Evolutionary conservation across 441 rosid species (phyloP).

Genomic region (Gossypium davidsonii): DNA sequence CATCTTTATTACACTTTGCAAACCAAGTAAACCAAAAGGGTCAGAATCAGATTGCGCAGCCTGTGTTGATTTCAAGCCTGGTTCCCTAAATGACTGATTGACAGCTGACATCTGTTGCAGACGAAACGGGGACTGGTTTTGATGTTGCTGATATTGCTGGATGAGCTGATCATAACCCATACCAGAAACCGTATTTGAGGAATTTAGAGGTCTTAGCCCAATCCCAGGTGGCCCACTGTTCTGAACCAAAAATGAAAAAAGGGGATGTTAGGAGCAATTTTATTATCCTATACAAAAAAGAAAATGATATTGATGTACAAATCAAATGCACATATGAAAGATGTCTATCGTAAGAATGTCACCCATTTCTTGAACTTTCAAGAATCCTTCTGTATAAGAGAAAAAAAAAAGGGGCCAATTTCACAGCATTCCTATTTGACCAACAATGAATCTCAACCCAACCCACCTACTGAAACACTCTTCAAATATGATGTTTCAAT

Average conservation of each 20-base stretch:
- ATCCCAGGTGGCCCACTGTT: constrained; percentile 75
- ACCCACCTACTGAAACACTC: constrained; percentile 2
- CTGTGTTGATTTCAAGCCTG: constrained; percentile 64
- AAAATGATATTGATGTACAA: not conserved
- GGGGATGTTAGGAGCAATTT: not conserved
- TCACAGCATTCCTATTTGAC: constrained; percentile 1
- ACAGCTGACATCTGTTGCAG: constrained; percentile 70
- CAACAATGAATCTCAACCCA: not conserved
- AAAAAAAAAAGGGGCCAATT: not conserved
- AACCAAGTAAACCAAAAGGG: constrained; percentile 87
- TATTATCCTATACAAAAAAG: not conserved
- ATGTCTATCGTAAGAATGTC: not conserved
- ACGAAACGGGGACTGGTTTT: constrained; percentile 72
- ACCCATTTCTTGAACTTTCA: constrained; percentile 6
- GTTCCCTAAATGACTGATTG: constrained; percentile 84
- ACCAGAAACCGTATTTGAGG: constrained; percentile 59
- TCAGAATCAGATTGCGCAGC: constrained; percentile 65
- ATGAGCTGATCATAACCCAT: constrained; percentile 71
- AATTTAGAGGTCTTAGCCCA: constrained; percentile 79
- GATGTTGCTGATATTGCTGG: constrained; percentile 87
- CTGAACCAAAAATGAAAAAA: constrained; percentile 31
- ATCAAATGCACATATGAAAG: not conserved
- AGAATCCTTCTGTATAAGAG: not conserved
- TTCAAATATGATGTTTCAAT: not conserved
- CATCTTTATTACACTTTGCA: constrained; percentile 70